Conservation (phyloP, 345 rosid genomes). For the Citrus hindsii region DNA sequence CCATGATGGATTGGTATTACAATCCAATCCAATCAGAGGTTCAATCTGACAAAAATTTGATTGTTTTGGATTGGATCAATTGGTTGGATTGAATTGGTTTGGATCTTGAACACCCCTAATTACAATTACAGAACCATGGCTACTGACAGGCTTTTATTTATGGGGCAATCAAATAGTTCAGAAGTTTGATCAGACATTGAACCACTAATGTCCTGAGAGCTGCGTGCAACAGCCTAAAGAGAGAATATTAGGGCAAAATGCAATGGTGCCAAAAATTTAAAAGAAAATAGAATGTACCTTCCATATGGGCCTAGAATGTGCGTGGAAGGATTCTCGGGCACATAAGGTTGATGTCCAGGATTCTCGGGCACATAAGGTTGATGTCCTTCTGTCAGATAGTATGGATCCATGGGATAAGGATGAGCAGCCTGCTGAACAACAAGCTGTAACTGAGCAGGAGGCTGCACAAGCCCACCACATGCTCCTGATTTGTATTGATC, state of each 20-base stretch:
- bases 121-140: background rate
- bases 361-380: conserved; percentile 19
- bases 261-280: background rate
- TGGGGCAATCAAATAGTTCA: background rate
- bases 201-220: background rate
- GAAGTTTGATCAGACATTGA: background rate
- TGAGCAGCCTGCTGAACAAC: background rate
- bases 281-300: conserved; percentile 19
- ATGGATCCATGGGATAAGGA: background rate
- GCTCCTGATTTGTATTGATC: conserved; percentile 8
- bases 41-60: too few species aligned
- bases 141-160: background rate
- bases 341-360: conserved; percentile 16
- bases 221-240: background rate
- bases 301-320: conserved; percentile 12
- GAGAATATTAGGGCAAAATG: background rate
- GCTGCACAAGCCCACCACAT: background rate
- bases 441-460: conserved; percentile 1
- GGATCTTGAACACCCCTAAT: background rate
- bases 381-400: conserved; percentile 11
- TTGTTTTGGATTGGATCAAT: too few species aligned
- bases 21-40: too few species aligned
- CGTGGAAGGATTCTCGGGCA: conserved; percentile 16
- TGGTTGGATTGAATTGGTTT: too few species aligned
- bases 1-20: too few species aligned